These are phyloP conservation scores for Trametes sp. DNA, from an alignment of 1,284 basidiomycete genomes.

Conservation along the genomic window DNA sequence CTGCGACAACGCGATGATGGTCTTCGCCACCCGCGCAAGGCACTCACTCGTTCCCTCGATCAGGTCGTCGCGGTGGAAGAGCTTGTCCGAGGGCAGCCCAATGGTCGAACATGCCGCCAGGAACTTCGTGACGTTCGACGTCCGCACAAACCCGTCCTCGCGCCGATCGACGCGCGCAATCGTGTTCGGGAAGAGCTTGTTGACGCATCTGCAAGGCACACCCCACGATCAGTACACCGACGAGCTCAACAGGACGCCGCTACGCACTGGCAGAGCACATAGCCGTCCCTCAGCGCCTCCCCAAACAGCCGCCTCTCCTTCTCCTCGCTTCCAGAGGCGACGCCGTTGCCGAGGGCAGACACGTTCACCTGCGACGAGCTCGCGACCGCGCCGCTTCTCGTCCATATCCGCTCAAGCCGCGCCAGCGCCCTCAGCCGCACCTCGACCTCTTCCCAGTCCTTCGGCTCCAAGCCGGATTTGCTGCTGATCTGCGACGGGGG, in stretches of 20 bases:
- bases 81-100: slow-evolving; percentile 65
- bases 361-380: slow-evolving; percentile 54
- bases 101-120: slow-evolving; percentile 72
- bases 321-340: slow-evolving; percentile 69
- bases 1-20: slow-evolving; percentile 70
- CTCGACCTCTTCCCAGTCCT: slow-evolving; percentile 79
- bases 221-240: slow-evolving; percentile 18
- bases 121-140: slow-evolving; percentile 77
- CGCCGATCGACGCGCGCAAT: slow-evolving; percentile 69
- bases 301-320: slow-evolving; percentile 75
- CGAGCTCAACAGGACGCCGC: slow-evolving; percentile 22
- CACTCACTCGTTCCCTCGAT: slow-evolving; percentile 64
- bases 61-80: slow-evolving; percentile 76
- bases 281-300: slow-evolving; percentile 82
- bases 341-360: slow-evolving; percentile 45
- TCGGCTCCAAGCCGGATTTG: slow-evolving; percentile 52
- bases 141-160: slow-evolving; percentile 71
- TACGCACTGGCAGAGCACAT: slow-evolving; percentile 87
- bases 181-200: slow-evolving; percentile 69
- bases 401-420: slow-evolving; percentile 78
- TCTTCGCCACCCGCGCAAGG: slow-evolving; percentile 70
- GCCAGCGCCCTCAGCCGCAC: slow-evolving; percentile 64
- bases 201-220: slow-evolving; percentile 64
- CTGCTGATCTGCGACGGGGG: slow-evolving; percentile 58
- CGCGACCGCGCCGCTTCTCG: slow-evolving; percentile 54